Conservation (phyloP, 2,329 filamentous ascomycete species). For the Phaeosphaeria sp. region DNA sequence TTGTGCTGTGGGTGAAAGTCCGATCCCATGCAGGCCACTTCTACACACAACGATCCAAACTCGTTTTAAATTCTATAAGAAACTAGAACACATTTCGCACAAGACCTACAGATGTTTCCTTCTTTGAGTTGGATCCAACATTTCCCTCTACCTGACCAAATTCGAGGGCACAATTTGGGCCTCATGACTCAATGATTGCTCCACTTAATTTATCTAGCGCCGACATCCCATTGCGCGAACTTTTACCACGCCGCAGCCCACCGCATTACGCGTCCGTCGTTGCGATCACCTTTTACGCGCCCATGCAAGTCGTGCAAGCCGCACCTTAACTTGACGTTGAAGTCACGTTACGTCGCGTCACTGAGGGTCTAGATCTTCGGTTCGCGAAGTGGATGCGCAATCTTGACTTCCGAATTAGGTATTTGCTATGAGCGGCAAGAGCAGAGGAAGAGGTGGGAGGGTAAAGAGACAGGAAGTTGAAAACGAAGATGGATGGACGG, state of each 20-base stretch:
- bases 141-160: background rate
- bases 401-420: too few relatives aligned
- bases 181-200: slow-evolving; percentile 1
- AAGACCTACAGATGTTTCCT: too few relatives aligned
- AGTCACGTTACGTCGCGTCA: background rate
- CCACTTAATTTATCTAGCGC: background rate
- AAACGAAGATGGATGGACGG: slow-evolving; percentile 45
- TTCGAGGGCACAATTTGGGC: background rate
- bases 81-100: too few relatives aligned
- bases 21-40: too few relatives aligned
- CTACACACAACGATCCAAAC: too few relatives aligned
- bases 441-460: slow-evolving; percentile 12
- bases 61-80: too few relatives aligned
- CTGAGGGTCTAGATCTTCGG: background rate
- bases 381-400: too few relatives aligned
- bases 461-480: slow-evolving; percentile 40
- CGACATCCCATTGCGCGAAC: background rate
- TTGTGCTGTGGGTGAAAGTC: too few relatives aligned
- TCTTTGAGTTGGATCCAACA: too few relatives aligned
- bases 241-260: slow-evolving; percentile 3
- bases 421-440: background rate
- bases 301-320: slow-evolving; percentile 30
- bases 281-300: background rate
- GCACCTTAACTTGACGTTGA: slow-evolving; percentile 24
- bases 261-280: background rate